Evolutionary conservation across 23 red algal species (phyloP).

Genomic region (Gracilaria gracilis): DNA sequence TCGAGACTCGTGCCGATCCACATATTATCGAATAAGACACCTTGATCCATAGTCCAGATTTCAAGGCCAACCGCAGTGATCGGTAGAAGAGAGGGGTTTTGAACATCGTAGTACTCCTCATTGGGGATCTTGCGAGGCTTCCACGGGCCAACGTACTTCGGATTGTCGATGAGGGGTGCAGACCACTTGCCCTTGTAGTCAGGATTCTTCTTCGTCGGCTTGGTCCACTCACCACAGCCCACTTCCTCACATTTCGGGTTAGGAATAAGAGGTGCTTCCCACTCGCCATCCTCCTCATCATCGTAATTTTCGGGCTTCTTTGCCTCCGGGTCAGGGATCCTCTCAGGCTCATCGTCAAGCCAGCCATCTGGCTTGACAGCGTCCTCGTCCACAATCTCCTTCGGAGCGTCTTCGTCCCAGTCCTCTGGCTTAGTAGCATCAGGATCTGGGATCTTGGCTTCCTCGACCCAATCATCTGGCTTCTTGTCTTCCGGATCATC

Average conservation of each 20-base stretch:
- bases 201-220: slow-evolving; percentile 93
- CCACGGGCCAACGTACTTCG: slow-evolving; percentile 93
- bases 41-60: slow-evolving; percentile 99
- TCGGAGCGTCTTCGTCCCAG: slow-evolving; percentile 98
- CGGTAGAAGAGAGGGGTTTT: slow-evolving; percentile 65
- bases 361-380: slow-evolving; percentile 87
- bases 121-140: slow-evolving; percentile 92
- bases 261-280: slow-evolving; percentile 81
- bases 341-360: slow-evolving; percentile 87
- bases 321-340: slow-evolving; percentile 90
- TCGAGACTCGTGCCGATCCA: slow-evolving; percentile 71
- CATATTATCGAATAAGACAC: slow-evolving; percentile 95
- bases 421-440: slow-evolving; percentile 92
- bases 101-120: slow-evolving; percentile 90
- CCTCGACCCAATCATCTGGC: slow-evolving; percentile 97
- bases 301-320: slow-evolving; percentile 88
- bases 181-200: slow-evolving; percentile 98
- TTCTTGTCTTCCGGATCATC: slow-evolving; percentile 97
- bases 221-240: slow-evolving; percentile 95
- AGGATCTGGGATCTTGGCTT: slow-evolving; percentile 88
- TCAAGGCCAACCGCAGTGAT: slow-evolving; percentile 83
- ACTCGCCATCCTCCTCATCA: slow-evolving; percentile 95
- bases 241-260: slow-evolving; percentile 95
- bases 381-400: slow-evolving; percentile 82
- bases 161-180: slow-evolving; percentile 96